Conservation (phyloP, 2,329 filamentous ascomycete genomes). For the Alternaria viburni region DNA sequence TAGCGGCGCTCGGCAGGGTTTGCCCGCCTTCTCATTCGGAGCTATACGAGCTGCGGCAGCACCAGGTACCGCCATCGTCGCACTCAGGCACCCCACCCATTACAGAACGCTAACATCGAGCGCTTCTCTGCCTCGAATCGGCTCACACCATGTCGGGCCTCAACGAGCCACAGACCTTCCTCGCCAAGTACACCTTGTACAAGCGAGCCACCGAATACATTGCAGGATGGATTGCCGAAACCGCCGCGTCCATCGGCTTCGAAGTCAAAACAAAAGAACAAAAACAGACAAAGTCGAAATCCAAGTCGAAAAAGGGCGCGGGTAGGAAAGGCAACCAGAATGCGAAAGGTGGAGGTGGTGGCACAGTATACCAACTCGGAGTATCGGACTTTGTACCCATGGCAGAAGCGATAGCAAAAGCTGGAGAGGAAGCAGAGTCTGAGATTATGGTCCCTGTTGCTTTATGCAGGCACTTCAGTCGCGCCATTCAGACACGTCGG, state of each 20-base stretch:
- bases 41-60: not conserved
- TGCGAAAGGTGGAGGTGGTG: not conserved
- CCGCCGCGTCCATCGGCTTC: constrained; percentile 1
- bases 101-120: not conserved
- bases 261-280: not conserved
- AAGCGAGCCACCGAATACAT: constrained; percentile 9
- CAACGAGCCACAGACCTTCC: not conserved
- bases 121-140: not conserved
- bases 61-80: not conserved
- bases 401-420: constrained; percentile 4
- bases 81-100: not conserved
- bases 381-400: constrained; percentile 9
- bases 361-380: not conserved
- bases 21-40: not conserved
- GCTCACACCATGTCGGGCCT: not conserved
- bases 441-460: constrained; percentile 5
- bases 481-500: constrained; percentile 8
- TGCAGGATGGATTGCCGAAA: constrained; percentile 11
- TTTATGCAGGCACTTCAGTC: constrained; percentile 1
- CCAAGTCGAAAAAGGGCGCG: not conserved
- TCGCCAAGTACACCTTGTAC: constrained; percentile 9
- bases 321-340: not conserved
- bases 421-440: not conserved
- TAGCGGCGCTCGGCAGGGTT: not conserved
- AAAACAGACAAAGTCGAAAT: not conserved